A percentile compares a stretch with the other conserved stretches of the same genome.
Conservation (phyloP, 163 green algal genomes). For the Scenedesmus sp. region DNA sequence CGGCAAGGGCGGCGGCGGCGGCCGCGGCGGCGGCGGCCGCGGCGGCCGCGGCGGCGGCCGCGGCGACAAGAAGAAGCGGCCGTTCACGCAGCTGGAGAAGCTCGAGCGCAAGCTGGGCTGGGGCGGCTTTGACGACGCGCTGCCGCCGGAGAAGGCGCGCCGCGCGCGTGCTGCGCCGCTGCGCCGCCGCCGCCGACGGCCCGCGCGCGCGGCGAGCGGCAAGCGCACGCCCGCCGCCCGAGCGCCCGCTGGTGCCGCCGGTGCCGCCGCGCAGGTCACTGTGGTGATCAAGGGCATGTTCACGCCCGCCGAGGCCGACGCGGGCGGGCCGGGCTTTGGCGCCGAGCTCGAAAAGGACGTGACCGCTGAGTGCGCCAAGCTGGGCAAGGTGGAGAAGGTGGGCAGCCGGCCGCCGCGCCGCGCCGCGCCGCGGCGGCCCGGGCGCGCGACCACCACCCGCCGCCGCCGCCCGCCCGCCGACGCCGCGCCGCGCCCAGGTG, state of each 20-base stretch:
- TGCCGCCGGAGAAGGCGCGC: conserved; percentile 55
- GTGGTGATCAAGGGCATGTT: conserved; percentile 85
- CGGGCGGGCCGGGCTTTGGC: conserved; percentile 9
- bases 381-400: conserved; percentile 79
- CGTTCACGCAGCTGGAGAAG: conserved; percentile 63
- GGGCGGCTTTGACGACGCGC: conserved; percentile 88
- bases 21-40: conserved; percentile 2
- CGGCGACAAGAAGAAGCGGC: conserved; percentile 52
- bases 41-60: not conserved
- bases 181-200: no score
- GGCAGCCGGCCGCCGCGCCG: not conserved
- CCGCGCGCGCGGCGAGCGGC: no score
- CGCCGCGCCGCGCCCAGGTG: no score
- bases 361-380: conserved; percentile 50
- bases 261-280: conserved; percentile 56
- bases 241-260: not conserved
- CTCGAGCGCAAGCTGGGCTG: conserved; percentile 79
- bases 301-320: conserved; percentile 44
- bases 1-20: conserved; percentile 1
- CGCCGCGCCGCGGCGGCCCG: no score
- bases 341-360: conserved; percentile 90
- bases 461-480: no score
- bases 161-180: not conserved
- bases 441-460: no score
- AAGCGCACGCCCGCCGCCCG: no score